Base-by-base conservation (phyloP, 2,329 filamentous ascomycete species). In the Diplodia mutila region DNA sequence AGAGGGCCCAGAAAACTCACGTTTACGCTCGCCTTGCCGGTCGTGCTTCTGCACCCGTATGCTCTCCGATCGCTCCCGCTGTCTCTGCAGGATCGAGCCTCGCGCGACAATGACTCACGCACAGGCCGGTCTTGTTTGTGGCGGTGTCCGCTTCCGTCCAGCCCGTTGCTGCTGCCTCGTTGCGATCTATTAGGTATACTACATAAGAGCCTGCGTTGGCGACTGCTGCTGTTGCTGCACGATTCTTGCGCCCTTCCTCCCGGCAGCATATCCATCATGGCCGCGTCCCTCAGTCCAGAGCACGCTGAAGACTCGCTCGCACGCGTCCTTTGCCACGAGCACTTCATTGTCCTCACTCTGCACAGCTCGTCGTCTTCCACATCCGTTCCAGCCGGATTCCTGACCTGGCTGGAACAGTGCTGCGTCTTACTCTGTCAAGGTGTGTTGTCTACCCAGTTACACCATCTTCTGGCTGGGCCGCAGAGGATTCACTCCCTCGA, bases 371-470 rank as follows among this genome's bases (percentile, higher is more conserved):
- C 64, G 6, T 51, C 64, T 9, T 55, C 52, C n/a, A 37, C 27
- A 8, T 8, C 42, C 21, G 39, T 57, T 9, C 25, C 52, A 16
- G 37, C 16, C 6, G 51, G 8, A 27, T 64, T 63, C 39, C 39
- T 67, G 18, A 52, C 23, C 5, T 64, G 57, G 66, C 48, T 57
- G 21, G 49, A 6, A 25, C 37, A 52, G 37, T 64, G 57, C 32
- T 27, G 57, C 39, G 48, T n/a, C 49, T 39, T 34, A 14, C 51
- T 67, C 23, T 67, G 66, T 57, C 16, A 61, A 37, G 66, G 57
- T 57, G 21, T 37, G 66, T 64, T 21, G 32, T 42, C 25, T 39
- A 37, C 23, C 46, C 27, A 16, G 48, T 49, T 48, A 59, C 37
- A n/a, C 37, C 25, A 23, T 25, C n/a, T 11, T 21, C 39, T 18